Evolutionary conservation across 768 basidiomycete species (phyloP), one percentile per base, ranked within the genome.

Genomic region (Boletus patriciae): DNA sequence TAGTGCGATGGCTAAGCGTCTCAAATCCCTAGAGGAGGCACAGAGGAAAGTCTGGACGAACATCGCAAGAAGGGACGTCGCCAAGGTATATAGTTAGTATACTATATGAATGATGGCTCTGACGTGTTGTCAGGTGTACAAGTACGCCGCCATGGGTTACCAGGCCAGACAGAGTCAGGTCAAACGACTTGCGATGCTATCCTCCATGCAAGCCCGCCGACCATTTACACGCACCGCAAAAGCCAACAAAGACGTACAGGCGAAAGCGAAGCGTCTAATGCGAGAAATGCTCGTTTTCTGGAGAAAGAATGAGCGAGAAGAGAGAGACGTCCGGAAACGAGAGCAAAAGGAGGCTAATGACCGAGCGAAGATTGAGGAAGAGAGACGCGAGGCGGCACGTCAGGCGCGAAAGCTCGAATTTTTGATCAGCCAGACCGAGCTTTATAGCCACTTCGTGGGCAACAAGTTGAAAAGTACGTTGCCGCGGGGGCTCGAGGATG

Each of bases 391-490:
- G 74, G 89, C 91, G 13, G 90, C 94, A 38, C 80, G 97, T 50
- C 93, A 96, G 71, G 92, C 94, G 13, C 83, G 96, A 62, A 98
- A 98, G 73, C 84, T 99, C 25, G 97, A 99, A 76, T 99, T 98
- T 76, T 78, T 99, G 73, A 94, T 99, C 72, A 98, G 92, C 57
- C 96, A 98, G 74, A 98, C 97, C 4, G 97, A 99, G 71, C 82
- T 98, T 9, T 99, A 98, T 74, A 94, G 92, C 62, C 97, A 99
- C 76, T 98, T 99, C 81, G 94, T 99, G 56, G 96, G 96, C 33
- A 97, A 87, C 74, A 98, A 98, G 76, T 82, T 93, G 51, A 92
- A 92, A 72, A 93, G 91, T 92, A 72, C 65, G 86, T 74, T 21
- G 36, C 40, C 37, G 6, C 57, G 43, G 43, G 41, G 52, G 31